Evolutionary conservation across 2,329 filamentous ascomycete genomes (phyloP).

Genomic region (Exophiala spinifera): DNA sequence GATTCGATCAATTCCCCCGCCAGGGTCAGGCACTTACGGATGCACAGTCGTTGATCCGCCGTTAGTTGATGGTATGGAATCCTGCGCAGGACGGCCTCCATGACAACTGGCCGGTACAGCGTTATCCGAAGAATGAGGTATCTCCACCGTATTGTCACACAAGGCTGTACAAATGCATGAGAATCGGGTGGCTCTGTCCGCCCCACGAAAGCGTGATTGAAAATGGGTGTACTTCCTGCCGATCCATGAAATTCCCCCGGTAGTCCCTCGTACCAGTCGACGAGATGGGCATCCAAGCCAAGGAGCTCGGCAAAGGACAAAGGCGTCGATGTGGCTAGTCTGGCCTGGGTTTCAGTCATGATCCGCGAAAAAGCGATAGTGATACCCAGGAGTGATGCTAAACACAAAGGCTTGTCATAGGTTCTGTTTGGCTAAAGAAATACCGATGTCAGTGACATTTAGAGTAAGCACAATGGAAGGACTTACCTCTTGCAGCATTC

Average conservation of each 20-base stretch:
- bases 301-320: conserved; percentile 10
- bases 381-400: conserved; percentile 1
- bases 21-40: conserved; percentile 10
- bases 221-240: background rate
- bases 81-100: conserved; percentile 20
- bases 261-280: conserved; percentile 15
- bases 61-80: conserved; percentile 13
- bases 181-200: background rate
- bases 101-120: conserved; percentile 24
- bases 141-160: conserved; percentile 21
- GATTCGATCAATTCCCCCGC: conserved; percentile 12
- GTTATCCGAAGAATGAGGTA: conserved; percentile 29
- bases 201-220: background rate
- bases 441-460: too few species aligned
- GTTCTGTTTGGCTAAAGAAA: too few species aligned
- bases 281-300: conserved; percentile 15
- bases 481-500: conserved; percentile 3
- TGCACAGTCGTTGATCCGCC: conserved; percentile 17
- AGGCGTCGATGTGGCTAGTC: conserved; percentile 2
- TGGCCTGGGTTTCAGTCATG: conserved; percentile 12
- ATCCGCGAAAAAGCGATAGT: conserved; percentile 14
- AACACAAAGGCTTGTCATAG: too few species aligned
- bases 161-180: conserved; percentile 10
- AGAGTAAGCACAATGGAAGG: too few species aligned
- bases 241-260: conserved; percentile 9